Evolutionary conservation across 352 stramenopile genomes (phyloP), one percentile per base, ranked within the genome.

Genomic region (Phytopythium montanum): DNA sequence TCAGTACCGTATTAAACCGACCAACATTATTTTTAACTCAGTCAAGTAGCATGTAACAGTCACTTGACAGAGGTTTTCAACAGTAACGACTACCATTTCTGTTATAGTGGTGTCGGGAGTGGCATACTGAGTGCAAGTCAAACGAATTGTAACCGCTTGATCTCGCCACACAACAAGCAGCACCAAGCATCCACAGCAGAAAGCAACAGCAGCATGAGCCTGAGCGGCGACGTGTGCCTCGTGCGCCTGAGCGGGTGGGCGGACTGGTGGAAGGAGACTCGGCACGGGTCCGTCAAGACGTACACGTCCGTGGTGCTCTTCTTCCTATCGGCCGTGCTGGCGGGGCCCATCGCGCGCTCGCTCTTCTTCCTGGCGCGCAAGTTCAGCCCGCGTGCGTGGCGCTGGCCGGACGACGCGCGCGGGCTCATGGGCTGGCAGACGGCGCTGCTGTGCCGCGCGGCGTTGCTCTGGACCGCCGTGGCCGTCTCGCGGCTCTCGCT

Each of bases 341-440:
- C 79, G 59, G 71, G 79, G 54, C 77, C 81, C 34, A 91, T 91
- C 57, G 71, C 81, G 51, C 79, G 79, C 56, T 88, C 67, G 28
- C 61, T 83, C 56, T 91, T 91, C 67, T 89, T 83, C 66, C 58
- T 80, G 33, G 58, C 79, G 31, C 79, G 77, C 44, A 85, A 84
- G 54, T 70, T 79, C 51, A 80, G 66, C 36, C 79, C 79, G 31
- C 69, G 65, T 16, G 79, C 76, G 36, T 89, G 75, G 77, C 87
- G 81, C 19, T 91, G 81, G 82, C 78, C 82, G 0, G 68, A 89
- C 52, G 80, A 92, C 38, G 79, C 80, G 28, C 66, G 62, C 26
- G 39, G 21, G 51, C 75, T 90, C 53, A 88, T 87, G 76, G 83
- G 85, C 75, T 92, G 82, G 82, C 80, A 90, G 66, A 90, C 79